Percentiles rank a stretch among this genome's conserved stretches.
These are phyloP conservation scores for Coemansia sp. DNA, from an alignment of 192 early-diverging fungal genomes.

Conservation along the genomic window DNA sequence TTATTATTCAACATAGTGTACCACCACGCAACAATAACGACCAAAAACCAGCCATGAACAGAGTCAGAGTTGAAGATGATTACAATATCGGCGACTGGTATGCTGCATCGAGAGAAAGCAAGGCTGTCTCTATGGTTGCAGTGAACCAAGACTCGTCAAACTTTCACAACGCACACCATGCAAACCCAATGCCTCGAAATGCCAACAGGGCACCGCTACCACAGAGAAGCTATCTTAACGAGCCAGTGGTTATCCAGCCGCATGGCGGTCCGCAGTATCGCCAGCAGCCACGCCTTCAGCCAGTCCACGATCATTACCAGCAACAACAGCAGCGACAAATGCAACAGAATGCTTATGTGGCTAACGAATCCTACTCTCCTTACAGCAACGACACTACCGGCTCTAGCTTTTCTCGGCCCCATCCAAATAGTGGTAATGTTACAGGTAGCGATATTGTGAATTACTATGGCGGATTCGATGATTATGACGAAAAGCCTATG, in stretches of 20 bases:
- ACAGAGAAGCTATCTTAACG: not conserved
- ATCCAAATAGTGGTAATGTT: not conserved
- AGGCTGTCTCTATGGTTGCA: constrained; percentile 19
- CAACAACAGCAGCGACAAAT: constrained; percentile 14
- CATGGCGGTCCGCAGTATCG: constrained; percentile 2
- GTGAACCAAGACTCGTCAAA: constrained; percentile 14
- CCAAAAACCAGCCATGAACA: constrained; percentile 9
- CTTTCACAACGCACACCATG: constrained; percentile 6
- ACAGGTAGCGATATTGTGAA: not conserved
- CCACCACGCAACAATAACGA: not conserved
- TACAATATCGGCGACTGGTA: constrained; percentile 43
- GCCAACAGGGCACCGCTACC: not conserved
- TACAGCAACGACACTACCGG: not conserved
- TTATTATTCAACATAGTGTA: not conserved
- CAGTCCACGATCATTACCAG: constrained; percentile 7
- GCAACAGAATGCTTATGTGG: not conserved
- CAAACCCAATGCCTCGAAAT: constrained; percentile 12
- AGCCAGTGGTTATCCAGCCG: not conserved
- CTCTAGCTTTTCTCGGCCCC: not conserved
- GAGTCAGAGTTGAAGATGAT: constrained; percentile 21
- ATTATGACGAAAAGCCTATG: constrained; percentile 4
- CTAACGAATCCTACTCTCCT: not conserved
- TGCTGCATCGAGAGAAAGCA: constrained; percentile 37
- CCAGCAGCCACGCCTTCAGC: constrained; percentile 16
- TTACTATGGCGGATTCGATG: constrained; percentile 7